Evolutionary conservation across 257 asterid species (phyloP).

Genomic region (Nyctanthes arbortristis): DNA sequence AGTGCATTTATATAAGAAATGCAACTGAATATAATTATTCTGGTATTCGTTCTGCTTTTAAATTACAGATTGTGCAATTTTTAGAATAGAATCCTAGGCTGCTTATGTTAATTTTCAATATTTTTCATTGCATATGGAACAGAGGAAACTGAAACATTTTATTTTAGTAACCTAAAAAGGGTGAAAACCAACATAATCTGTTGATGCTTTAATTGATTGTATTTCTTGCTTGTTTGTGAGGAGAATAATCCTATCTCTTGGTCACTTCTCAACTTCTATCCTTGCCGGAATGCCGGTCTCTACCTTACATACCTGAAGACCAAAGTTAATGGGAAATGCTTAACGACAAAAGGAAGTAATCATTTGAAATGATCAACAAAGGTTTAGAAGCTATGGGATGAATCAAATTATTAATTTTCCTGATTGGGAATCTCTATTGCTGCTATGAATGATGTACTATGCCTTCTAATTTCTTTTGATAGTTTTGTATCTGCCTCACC

Average conservation of each 20-base stretch:
- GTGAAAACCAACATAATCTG: constrained; percentile 4
- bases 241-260: not conserved
- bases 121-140: constrained; percentile 9
- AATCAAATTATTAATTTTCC: constrained; percentile 4
- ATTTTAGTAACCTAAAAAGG: constrained; percentile 7
- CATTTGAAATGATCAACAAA: constrained; percentile 2
- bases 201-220: constrained; percentile 20
- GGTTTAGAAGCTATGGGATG: not conserved
- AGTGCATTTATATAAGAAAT: constrained; percentile 16
- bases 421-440: not conserved
- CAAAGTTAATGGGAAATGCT: not conserved
- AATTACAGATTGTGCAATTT: constrained; percentile 1
- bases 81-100: not conserved
- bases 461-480: not conserved
- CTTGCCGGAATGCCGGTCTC: not conserved
- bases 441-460: not conserved
- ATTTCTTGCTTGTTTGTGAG: constrained; percentile 4
- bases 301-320: not conserved
- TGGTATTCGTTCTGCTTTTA: constrained; percentile 11
- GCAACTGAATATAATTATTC: constrained; percentile 7
- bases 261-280: not conserved
- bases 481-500: not conserved
- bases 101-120: constrained; percentile 8
- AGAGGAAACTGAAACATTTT: constrained; percentile 2
- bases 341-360: not conserved